Base-by-base conservation (phyloP, 176 grass and related monocot species). In the Oryza officinalis region DNA sequence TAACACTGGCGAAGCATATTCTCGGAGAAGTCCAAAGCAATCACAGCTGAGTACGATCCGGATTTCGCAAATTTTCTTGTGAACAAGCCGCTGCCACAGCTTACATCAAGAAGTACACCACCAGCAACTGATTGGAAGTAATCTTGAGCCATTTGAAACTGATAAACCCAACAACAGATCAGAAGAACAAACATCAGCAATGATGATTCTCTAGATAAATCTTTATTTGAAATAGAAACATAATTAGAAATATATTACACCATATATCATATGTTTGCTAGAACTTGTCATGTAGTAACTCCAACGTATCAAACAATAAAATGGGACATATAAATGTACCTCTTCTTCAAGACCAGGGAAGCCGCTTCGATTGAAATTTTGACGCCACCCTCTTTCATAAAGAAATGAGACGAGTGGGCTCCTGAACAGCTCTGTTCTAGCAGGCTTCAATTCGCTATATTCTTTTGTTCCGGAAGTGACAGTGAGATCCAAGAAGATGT, bases 1-100 rank as follows among this genome's bases (percentile, higher is more conserved):
- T 98, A 93, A 76, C 89, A 98, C 32, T 98, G 95, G 11, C 89
- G 88, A 78, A 98, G 92, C 95, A 98, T 98, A 87, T 98, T 98
- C 89, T 98, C 92, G 23, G 95, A 98, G 69, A 98, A 98, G 76
- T 98, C 95, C 76, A 98, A 65, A 81, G 89, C 95, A 40, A 98
- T 86, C 66, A 98, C 95, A 45, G 85, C 64, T 74, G 95, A 95
- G 85, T 95, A 98, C 82, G 89, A 70, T 45, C 87, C 90, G 88
- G 92, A 93, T 77, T 90, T 95, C 74, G 91, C 92, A 85, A 98
- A 98, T 65, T 90, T 91, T 45, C 95, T 94, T 52, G 95, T 90
- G 79, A 98, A 98, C 85, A 98, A 88, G 13, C 95, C 95, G 69
- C 95, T 98, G 13, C 95, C 95, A 0, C 95, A 98, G 76, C 95